Evolutionary conservation across 805 yeast genomes (phyloP).

Genomic region (Saccharomycopsis amapae): DNA sequence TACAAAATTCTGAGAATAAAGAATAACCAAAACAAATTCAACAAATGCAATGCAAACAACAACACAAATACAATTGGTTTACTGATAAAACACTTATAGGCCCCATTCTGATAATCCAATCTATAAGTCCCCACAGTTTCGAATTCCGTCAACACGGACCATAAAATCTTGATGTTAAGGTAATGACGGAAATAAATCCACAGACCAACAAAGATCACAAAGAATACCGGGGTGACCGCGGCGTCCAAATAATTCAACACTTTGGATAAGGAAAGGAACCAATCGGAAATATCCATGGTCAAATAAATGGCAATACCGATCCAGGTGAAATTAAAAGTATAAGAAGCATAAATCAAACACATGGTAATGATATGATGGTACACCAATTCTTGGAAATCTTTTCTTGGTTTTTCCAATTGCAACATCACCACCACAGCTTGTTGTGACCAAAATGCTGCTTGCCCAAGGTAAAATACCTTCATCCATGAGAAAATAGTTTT

Average conservation of each 20-base stretch:
- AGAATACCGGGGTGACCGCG: slow-evolving; percentile 53
- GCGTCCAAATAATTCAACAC: slow-evolving; percentile 82
- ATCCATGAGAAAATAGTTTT: slow-evolving; percentile 57
- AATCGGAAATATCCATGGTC: slow-evolving; percentile 95
- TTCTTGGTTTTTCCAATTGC: slow-evolving; percentile 90
- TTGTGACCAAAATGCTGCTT: slow-evolving; percentile 97
- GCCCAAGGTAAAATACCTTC: slow-evolving; percentile 80
- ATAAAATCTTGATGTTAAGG: slow-evolving; percentile 69
- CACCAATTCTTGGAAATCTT: slow-evolving; percentile 84
- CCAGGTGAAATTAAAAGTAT: slow-evolving; percentile 92
- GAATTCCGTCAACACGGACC: slow-evolving; percentile 83
- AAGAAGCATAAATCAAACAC: slow-evolving; percentile 76
- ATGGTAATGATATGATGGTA: slow-evolving; percentile 92
- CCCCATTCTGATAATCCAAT: slow-evolving; percentile 81
- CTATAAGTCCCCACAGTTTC: slow-evolving; percentile 74
- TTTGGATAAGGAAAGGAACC: slow-evolving; percentile 78
- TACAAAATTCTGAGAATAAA: slow-evolving; percentile 71
- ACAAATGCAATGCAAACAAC: slow-evolving; percentile 73
- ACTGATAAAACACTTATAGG: slow-evolving; percentile 94
- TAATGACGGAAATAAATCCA: slow-evolving; percentile 93
- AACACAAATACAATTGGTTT: slow-evolving; percentile 81
- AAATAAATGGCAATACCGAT: slow-evolving; percentile 88
- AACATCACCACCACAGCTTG: slow-evolving; percentile 77
- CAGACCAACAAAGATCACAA: slow-evolving; percentile 53
- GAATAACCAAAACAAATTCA: slow-evolving; percentile 83